These are phyloP conservation scores for Diaporthe vaccinii DNA, from an alignment of 2,329 filamentous ascomycete species.

Conservation along the genomic window DNA sequence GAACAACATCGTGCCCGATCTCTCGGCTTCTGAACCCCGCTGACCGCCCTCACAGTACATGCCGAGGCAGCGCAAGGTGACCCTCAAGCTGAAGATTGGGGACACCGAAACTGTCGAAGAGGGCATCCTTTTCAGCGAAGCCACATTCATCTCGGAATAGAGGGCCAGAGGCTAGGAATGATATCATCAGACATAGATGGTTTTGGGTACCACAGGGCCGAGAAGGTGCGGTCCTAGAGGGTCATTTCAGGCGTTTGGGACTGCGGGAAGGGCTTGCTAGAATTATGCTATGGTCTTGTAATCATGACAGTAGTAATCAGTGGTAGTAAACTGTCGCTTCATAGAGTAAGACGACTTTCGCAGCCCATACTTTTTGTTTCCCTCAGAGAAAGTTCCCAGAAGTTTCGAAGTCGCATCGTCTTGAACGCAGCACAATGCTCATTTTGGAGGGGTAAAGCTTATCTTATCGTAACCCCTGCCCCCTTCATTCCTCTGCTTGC, in stretches of 20 bases:
- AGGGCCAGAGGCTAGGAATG: slow-evolving; percentile 9
- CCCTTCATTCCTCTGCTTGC: background rate
- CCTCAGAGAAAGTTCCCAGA: background rate
- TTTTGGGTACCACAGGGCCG: slow-evolving; percentile 41
- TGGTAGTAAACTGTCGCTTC: slow-evolving; percentile 20
- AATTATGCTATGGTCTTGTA: slow-evolving; percentile 30
- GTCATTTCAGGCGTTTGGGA: slow-evolving; percentile 36
- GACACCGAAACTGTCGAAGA: slow-evolving; percentile 83
- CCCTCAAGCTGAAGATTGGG: slow-evolving; percentile 86
- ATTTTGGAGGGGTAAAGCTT: slow-evolving; percentile 31
- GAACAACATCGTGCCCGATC: background rate
- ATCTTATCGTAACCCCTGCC: slow-evolving; percentile 31
- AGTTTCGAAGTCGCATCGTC: background rate
- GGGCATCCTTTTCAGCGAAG: slow-evolving; percentile 86
- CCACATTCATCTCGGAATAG: slow-evolving; percentile 90
- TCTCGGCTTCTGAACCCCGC: slow-evolving; percentile 23
- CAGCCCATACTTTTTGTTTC: background rate
- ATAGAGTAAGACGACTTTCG: slow-evolving; percentile 29
- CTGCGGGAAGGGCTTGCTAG: slow-evolving; percentile 19
- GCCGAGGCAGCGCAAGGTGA: slow-evolving; percentile 72
- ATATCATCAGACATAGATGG: slow-evolving; percentile 30
- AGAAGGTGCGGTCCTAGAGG: slow-evolving; percentile 26
- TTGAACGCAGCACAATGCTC: background rate
- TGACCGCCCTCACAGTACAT: slow-evolving; percentile 70
- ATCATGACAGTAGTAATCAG: slow-evolving; percentile 25